These are phyloP conservation scores for Suillus weaverae DNA, from an alignment of 768 basidiomycete species.

Conservation along the genomic window DNA sequence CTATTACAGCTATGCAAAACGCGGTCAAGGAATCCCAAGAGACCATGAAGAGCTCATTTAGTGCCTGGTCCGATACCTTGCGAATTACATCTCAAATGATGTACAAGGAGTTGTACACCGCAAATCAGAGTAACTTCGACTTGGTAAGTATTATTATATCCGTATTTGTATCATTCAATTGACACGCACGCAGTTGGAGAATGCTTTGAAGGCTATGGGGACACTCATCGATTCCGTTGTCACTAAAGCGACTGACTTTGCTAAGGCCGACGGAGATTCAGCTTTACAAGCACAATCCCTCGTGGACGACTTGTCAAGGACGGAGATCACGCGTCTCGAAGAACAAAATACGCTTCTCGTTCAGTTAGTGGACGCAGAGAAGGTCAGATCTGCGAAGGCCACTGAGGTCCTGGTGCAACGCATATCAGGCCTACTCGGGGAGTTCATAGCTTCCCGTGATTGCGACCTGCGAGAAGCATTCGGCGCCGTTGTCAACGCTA, in stretches of 20 bases:
- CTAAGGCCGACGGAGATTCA: slow-evolving; percentile 53
- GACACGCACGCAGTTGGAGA: slow-evolving; percentile 43
- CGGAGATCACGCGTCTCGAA: slow-evolving; percentile 61
- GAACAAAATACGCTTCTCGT: slow-evolving; percentile 69
- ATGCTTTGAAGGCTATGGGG: slow-evolving; percentile 57
- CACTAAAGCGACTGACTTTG: slow-evolving; percentile 55
- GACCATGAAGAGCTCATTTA: slow-evolving; percentile 51
- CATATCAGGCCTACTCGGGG: slow-evolving; percentile 69
- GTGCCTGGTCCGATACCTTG: slow-evolving; percentile 56
- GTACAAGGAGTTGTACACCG: slow-evolving; percentile 46
- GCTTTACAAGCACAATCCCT: slow-evolving; percentile 50
- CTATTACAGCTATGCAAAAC: slow-evolving; percentile 46
- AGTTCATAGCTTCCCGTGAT: slow-evolving; percentile 70
- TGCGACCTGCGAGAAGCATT: slow-evolving; percentile 61
- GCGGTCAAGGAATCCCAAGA: slow-evolving; percentile 54
- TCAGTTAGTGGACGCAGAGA: slow-evolving; percentile 65
- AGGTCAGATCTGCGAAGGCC: slow-evolving; percentile 60
- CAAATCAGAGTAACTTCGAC: slow-evolving; percentile 46
- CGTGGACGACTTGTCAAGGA: slow-evolving; percentile 44
- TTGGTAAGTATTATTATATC: slow-evolving; percentile 31
- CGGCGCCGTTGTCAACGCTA: slow-evolving; percentile 51
- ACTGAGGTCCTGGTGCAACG: slow-evolving; percentile 76
- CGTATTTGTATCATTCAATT: neutral
- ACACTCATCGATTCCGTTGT: slow-evolving; percentile 61
- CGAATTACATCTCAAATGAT: slow-evolving; percentile 47